Conservation (phyloP, 1,139 yeast species). For the Arxiozyma telluris region DNA sequence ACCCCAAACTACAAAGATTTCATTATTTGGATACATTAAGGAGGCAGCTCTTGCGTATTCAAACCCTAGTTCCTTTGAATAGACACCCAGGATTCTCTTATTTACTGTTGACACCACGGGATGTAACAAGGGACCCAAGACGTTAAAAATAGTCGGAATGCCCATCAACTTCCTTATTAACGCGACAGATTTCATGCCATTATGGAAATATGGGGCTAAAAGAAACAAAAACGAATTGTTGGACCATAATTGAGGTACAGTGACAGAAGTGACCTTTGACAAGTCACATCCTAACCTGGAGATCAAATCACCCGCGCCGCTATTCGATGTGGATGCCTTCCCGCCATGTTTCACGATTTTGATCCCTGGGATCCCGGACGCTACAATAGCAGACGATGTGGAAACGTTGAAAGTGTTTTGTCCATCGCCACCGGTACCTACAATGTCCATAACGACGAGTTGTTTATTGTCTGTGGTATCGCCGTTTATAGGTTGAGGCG, state of each 20-base stretch:
- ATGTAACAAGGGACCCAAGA: slow-evolving; percentile 84
- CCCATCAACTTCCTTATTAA: slow-evolving; percentile 68
- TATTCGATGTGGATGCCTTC: slow-evolving; percentile 84
- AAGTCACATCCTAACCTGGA: slow-evolving; percentile 69
- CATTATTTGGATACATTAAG: slow-evolving; percentile 28
- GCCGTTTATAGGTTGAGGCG: not conserved
- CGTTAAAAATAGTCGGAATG: slow-evolving; percentile 86
- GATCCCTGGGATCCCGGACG: slow-evolving; percentile 74
- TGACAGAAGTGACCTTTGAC: slow-evolving; percentile 51
- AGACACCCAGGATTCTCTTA: slow-evolving; percentile 84
- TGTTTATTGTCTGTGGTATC: slow-evolving; percentile 1
- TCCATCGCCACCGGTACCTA: slow-evolving; percentile 98
- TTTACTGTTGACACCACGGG: slow-evolving; percentile 52
- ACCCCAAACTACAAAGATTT: slow-evolving; percentile 86
- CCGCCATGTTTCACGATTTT: slow-evolving; percentile 91
- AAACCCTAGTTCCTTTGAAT: slow-evolving; percentile 66
- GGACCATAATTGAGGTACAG: slow-evolving; percentile 56
- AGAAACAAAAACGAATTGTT: slow-evolving; percentile 57
- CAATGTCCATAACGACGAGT: slow-evolving; percentile 67
- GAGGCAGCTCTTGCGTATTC: slow-evolving; percentile 78
- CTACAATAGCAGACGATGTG: slow-evolving; percentile 88
- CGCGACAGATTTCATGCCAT: slow-evolving; percentile 84
- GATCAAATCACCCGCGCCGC: slow-evolving; percentile 90
- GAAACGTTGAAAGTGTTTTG: slow-evolving; percentile 94
- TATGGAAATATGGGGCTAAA: slow-evolving; percentile 91